A percentile compares a stretch with the other conserved stretches of the same genome.
These are phyloP conservation scores for Artemisia argyi DNA, from an alignment of 129 eudicot species.

Conservation along the genomic window DNA sequence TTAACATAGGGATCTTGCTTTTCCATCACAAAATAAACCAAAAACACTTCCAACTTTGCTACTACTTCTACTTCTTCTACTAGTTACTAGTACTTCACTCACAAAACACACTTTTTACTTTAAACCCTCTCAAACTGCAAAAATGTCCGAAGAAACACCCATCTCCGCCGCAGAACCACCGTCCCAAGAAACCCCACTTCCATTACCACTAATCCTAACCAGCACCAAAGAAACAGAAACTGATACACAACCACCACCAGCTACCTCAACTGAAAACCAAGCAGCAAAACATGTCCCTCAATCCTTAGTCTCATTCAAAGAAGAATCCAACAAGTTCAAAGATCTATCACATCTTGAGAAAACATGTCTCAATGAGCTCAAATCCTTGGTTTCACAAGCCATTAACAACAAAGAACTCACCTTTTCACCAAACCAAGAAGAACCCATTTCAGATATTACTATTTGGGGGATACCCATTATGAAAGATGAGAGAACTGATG, in stretches of 20 bases:
- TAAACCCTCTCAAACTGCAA: conserved; percentile 11
- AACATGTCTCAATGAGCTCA: conserved; percentile 44
- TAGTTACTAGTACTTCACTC: too few relatives aligned
- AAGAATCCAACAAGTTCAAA: conserved; percentile 46
- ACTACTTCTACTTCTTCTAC: background rate
- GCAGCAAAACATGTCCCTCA: conserved; percentile 31
- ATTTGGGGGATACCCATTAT: conserved; percentile 83
- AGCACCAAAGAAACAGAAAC: conserved; percentile 19
- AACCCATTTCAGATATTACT: conserved; percentile 39
- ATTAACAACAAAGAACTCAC: conserved; percentile 38
- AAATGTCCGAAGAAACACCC: conserved; percentile 32
- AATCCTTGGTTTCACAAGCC: conserved; percentile 42
- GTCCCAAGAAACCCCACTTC: conserved; percentile 23
- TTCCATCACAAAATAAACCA: background rate
- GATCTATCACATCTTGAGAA: conserved; percentile 53
- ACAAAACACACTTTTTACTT: conserved; percentile 9
- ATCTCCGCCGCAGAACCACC: conserved; percentile 23
- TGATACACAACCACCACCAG: conserved; percentile 16
- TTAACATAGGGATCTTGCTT: too few relatives aligned
- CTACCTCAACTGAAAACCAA: conserved; percentile 23
- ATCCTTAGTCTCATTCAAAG: conserved; percentile 53
- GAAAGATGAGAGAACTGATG: conserved; percentile 68
- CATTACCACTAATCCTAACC: conserved; percentile 27
- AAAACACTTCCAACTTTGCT: background rate
- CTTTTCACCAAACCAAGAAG: conserved; percentile 26